Percentiles rank a stretch among this genome's conserved stretches.
Conservation (phyloP, 2,329 filamentous ascomycete species). For the Ascochyta pisi region DNA sequence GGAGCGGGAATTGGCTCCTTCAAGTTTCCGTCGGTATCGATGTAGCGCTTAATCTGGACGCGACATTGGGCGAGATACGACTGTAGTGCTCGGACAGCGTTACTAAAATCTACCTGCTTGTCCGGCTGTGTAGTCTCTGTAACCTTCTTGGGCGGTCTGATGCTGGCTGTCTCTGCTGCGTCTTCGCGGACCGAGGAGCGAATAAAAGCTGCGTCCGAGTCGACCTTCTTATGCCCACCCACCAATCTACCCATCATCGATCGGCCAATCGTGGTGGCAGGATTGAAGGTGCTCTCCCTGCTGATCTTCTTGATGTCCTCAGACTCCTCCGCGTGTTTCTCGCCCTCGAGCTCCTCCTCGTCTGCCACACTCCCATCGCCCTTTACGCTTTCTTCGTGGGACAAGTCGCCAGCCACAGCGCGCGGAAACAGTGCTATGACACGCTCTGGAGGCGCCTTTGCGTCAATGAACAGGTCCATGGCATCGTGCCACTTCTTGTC, state of each 20-base stretch:
- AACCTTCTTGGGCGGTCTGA: slow-evolving; percentile 51
- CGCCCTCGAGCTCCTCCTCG: slow-evolving; percentile 36
- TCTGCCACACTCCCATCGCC: slow-evolving; percentile 49
- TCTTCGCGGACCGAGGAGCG: slow-evolving; percentile 64
- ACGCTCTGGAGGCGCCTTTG: slow-evolving; percentile 85
- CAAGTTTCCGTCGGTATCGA: slow-evolving; percentile 65
- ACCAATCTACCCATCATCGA: slow-evolving; percentile 58
- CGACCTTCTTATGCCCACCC: slow-evolving; percentile 54
- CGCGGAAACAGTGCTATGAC: slow-evolving; percentile 86
- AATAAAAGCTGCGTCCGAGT: slow-evolving; percentile 64
- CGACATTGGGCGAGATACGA: slow-evolving; percentile 89
- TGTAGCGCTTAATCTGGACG: slow-evolving; percentile 65
- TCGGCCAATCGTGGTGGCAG: slow-evolving; percentile 40
- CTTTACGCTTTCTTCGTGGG: slow-evolving; percentile 63
- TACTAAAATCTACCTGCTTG: slow-evolving; percentile 69
- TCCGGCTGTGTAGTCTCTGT: slow-evolving; percentile 58
- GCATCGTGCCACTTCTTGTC: slow-evolving; percentile 83
- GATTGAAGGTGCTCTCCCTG: slow-evolving; percentile 27
- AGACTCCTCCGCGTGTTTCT: slow-evolving; percentile 27
- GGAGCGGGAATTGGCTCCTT: slow-evolving; percentile 63
- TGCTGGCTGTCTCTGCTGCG: slow-evolving; percentile 63
- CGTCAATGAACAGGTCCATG: slow-evolving; percentile 89
- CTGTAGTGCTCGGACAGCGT: slow-evolving; percentile 82
- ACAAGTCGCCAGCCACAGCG: slow-evolving; percentile 82
- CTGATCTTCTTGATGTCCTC: slow-evolving; percentile 28